Evolutionary conservation across 805 yeast genomes (phyloP), one percentile per base, ranked within the genome.

Genomic region (Henningerozyma blattae): DNA sequence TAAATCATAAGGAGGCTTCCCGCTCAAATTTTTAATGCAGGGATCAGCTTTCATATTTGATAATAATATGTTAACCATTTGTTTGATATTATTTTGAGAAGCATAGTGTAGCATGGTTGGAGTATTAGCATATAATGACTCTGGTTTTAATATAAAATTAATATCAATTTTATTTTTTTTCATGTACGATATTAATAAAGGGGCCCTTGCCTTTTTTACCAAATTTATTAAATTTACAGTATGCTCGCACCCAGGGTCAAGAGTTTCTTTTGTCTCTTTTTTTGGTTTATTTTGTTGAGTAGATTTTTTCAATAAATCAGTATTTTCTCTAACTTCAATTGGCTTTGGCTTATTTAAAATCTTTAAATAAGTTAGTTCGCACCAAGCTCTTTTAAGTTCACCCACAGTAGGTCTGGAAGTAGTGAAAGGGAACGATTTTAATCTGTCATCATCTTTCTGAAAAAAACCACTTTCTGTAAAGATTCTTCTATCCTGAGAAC

Each of bases 331-430:
- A 43, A 57, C 39, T 9, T 47, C 37, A 5, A 65, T 60, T 3
- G 64, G 56, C 42, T 65, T 60, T 1, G 94, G 89, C n/a, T 66
- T 56, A 8, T 71, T 70, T 5, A 69, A 55, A 1, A 72, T 51
- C 27, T 64, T 59, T 43, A 83, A 57, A 43, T 77, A 74, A 0
- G 86, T 64, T 37, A 91, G 61, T 43, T 78, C 77, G 18, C 71
- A 65, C 97, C 97, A 91, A 0, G 93, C 85, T 31, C 75, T 69
- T 47, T 77, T 82, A 44, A 91, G 60, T 52, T 87, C 97, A 2
- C 72, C 59, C 0, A 79, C 66, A 0, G 95, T 87, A 1, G 97
- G 94, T 43, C 95, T 68, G 36, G 72, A 73, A 0, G 98, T 89
- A 0, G 95, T 78, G 59, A 91, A 86, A 2, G 98, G 98, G 50